A percentile compares a stretch with the other conserved stretches of the same genome.
Conservation (phyloP, 2,329 filamentous ascomycete genomes). For the Diaporthe amygdali region DNA sequence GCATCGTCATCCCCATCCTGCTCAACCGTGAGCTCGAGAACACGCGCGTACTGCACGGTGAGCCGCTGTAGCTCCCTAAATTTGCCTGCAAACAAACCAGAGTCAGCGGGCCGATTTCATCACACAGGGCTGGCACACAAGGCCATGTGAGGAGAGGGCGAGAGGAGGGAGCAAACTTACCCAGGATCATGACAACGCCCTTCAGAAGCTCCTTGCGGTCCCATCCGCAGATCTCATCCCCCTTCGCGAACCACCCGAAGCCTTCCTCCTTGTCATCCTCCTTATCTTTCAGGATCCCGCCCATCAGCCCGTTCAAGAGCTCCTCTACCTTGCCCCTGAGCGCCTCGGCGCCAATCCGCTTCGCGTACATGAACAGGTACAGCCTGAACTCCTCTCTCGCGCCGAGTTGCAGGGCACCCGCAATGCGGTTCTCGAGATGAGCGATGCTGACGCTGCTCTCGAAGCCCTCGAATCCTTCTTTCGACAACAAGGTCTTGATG, state of each 20-base stretch:
- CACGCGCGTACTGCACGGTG: slow-evolving; percentile 90
- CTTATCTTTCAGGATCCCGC: slow-evolving; percentile 70
- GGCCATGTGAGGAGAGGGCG: not conserved
- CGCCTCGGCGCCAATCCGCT: slow-evolving; percentile 90
- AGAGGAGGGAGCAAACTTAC: slow-evolving; percentile 57
- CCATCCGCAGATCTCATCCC: slow-evolving; percentile 87
- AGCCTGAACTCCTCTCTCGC: slow-evolving; percentile 91
- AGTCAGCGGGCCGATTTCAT: slow-evolving; percentile 36
- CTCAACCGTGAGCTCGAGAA: slow-evolving; percentile 68
- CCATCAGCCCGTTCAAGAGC: slow-evolving; percentile 80
- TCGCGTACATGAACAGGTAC: slow-evolving; percentile 98
- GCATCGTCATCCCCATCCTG: slow-evolving; percentile 46
- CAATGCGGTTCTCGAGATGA: slow-evolving; percentile 92
- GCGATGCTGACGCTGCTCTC: slow-evolving; percentile 92
- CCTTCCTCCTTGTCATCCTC: slow-evolving; percentile 44
- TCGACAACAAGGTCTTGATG: slow-evolving; percentile 85
- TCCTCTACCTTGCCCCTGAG: slow-evolving; percentile 90
- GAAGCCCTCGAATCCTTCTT: slow-evolving; percentile 90
- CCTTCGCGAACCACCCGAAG: slow-evolving; percentile 68
- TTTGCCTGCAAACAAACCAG: slow-evolving; percentile 67
- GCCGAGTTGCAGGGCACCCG: slow-evolving; percentile 82
- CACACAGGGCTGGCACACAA: not conserved
- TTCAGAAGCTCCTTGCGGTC: slow-evolving; percentile 84
- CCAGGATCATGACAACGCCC: slow-evolving; percentile 90
- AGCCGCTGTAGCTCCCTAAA: slow-evolving; percentile 92